These are phyloP conservation scores for Microdochium trichocladiopsis DNA, from an alignment of 2,329 filamentous ascomycete species.

Conservation along the genomic window DNA sequence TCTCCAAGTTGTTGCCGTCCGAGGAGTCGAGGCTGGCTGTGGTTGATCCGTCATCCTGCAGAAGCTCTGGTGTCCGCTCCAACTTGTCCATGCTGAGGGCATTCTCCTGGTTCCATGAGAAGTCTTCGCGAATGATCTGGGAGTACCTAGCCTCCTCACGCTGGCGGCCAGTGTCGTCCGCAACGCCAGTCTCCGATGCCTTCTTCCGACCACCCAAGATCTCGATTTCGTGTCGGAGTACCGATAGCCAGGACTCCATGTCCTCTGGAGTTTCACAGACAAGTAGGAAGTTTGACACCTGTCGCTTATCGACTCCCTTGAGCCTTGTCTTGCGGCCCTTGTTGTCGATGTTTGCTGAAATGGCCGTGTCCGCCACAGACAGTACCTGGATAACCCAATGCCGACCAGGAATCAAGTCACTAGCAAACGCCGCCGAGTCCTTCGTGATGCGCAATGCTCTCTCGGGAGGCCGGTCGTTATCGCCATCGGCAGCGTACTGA, in stretches of 20 bases:
- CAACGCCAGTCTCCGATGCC: constrained; percentile 49
- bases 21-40: constrained; percentile 51
- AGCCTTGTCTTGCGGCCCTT: background rate
- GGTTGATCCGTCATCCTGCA: constrained; percentile 47
- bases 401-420: constrained; percentile 69
- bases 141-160: constrained; percentile 41
- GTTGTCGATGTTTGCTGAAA: background rate
- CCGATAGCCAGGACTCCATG: constrained; percentile 69
- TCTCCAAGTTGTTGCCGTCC: constrained; percentile 52
- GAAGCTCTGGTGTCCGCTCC: constrained; percentile 28
- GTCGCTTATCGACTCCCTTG: constrained; percentile 36
- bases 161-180: constrained; percentile 34
- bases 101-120: constrained; percentile 22
- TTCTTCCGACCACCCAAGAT: constrained; percentile 59
- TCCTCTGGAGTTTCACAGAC: constrained; percentile 66
- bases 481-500: constrained; percentile 66
- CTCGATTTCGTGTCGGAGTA: constrained; percentile 64
- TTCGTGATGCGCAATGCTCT: constrained; percentile 66
- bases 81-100: constrained; percentile 13
- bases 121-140: constrained; percentile 26
- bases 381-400: constrained; percentile 72
- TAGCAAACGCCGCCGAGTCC: constrained; percentile 73
- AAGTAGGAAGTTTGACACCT: constrained; percentile 59
- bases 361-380: background rate
- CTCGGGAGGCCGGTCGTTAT: constrained; percentile 66